Base-by-base conservation (phyloP, 495 filamentous ascomycete species). In the Podospora anserina region DNA sequence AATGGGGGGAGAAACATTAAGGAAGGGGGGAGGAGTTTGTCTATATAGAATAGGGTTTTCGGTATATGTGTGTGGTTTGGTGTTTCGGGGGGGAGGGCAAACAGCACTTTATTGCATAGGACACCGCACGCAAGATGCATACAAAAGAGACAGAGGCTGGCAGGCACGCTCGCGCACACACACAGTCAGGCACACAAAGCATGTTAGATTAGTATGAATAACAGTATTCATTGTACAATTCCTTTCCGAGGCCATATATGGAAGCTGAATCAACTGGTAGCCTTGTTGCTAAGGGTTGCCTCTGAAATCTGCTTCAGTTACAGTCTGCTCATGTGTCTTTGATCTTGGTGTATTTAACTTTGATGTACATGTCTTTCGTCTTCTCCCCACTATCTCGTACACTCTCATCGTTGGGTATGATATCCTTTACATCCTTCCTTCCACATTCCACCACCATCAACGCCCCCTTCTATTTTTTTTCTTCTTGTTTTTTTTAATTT, bases 191-290 rank as follows among this genome's bases (percentile, higher is more conserved):
- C 39, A 58, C 59, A 62, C 59, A 68, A 65, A 32, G 60, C 26
- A 65, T 18, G 27, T 11, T 65, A 64, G 69, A 70, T 55, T 27
- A 68, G 60, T 61, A 70, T 61, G 69, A 70, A 65, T 70, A 69
- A n/a, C 23, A 5, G 23, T 26, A 55, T 63, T 63, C 66, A 57
- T 56, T 39, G 28, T 66, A 28, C 55, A 66, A 11, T 59, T 59
- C 16, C 39, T 49, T 16, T 0, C 13, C 13, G 39, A 13, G 39
- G 13, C 39, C 39, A 16, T 49, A 13, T 11, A 11, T 11, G 9
- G 39, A 49, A 13, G 39, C 3, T 49, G 13, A 49, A 13, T 18
- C 5, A 13, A 49, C 9, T 11, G 9, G 9, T 5, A 49, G 39
- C 1, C 39, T 13, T 49, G 7, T 49, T 16, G 39, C 13, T 32